Conservation (phyloP, 768 basidiomycete genomes). For the Lactarius vividus region DNA sequence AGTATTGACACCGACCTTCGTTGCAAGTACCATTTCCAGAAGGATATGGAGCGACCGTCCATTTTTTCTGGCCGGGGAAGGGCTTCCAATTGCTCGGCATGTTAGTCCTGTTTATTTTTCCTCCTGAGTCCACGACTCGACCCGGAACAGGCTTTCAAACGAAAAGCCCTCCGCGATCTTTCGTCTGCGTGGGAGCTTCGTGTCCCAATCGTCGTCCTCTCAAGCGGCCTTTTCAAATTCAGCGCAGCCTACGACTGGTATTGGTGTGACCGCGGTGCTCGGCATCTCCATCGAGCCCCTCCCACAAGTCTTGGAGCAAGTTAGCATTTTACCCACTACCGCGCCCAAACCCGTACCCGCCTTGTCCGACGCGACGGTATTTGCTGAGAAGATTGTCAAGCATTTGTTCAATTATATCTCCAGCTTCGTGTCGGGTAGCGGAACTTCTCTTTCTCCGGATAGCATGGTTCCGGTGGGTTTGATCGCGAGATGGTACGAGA, state of each 20-base stretch:
- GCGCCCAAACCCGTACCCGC: conserved; percentile 32
- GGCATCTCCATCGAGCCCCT: conserved; percentile 82
- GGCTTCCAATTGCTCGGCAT: conserved; percentile 85
- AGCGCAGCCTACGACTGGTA: conserved; percentile 29
- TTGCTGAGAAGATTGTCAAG: conserved; percentile 70
- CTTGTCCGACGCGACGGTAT: conserved; percentile 45
- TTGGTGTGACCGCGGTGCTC: conserved; percentile 61
- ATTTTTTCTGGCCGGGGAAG: conserved; percentile 83
- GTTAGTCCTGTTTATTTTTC: conserved; percentile 42
- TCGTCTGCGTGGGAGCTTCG: conserved; percentile 68
- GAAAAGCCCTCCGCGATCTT: conserved; percentile 90
- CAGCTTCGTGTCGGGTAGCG: conserved; percentile 47
- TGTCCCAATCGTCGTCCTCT: conserved; percentile 34
- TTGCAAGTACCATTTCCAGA: conserved; percentile 71
- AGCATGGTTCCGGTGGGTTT: conserved; percentile 59
- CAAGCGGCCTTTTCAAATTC: conserved; percentile 35
- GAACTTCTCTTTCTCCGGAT: conserved; percentile 46
- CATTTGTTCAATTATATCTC: conserved; percentile 75
- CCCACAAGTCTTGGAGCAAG: conserved; percentile 54
- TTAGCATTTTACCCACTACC: conserved; percentile 44
- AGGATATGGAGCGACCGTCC: conserved; percentile 80
- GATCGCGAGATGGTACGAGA: conserved; percentile 71
- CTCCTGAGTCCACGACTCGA: neutral
- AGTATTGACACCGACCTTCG: conserved; percentile 2
- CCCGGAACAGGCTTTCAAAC: conserved; percentile 69